Evolutionary conservation across 1,139 yeast genomes (phyloP).

Genomic region (Groenewaldozyma auringiensis): DNA sequence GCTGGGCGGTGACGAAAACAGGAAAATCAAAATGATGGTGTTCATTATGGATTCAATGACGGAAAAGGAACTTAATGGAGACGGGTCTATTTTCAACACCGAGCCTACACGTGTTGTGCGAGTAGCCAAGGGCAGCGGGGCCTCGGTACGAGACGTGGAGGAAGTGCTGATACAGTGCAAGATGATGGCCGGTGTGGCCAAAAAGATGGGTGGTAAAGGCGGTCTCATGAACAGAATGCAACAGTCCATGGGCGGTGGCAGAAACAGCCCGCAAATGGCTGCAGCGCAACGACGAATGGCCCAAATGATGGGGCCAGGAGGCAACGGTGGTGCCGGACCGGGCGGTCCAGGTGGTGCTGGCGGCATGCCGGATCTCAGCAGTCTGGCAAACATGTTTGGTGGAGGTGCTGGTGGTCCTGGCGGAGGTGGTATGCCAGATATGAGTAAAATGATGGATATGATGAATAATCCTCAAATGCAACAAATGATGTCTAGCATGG

Average conservation of each 20-base stretch:
- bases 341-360: slow-evolving; percentile 29
- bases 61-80: slow-evolving; percentile 80
- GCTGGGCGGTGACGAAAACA: slow-evolving; percentile 72
- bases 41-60: slow-evolving; percentile 97
- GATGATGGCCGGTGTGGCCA: slow-evolving; percentile 94
- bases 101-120: slow-evolving; percentile 83
- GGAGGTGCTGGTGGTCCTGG: slow-evolving; percentile 23
- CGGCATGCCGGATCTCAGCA: slow-evolving; percentile 32
- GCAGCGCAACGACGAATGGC: slow-evolving; percentile 33
- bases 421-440: slow-evolving; percentile 43
- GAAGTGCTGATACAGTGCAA: slow-evolving; percentile 86
- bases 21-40: slow-evolving; percentile 78
- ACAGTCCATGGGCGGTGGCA: slow-evolving; percentile 29
- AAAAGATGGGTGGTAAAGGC: slow-evolving; percentile 50
- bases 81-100: slow-evolving; percentile 71
- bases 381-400: slow-evolving; percentile 29
- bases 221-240: slow-evolving; percentile 37
- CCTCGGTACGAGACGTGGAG: slow-evolving; percentile 87
- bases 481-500: slow-evolving; percentile 72
- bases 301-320: slow-evolving; percentile 25
- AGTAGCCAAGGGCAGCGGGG: slow-evolving; percentile 95
- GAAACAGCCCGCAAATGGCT: slow-evolving; percentile 31
- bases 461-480: slow-evolving; percentile 65
- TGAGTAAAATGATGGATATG: slow-evolving; percentile 48
- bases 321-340: slow-evolving; percentile 29